A percentile compares a stretch with the other conserved stretches of the same genome.
Evolutionary conservation across 2,329 filamentous ascomycete species (phyloP).

Genomic region (Emmonsiellopsis sp.): DNA sequence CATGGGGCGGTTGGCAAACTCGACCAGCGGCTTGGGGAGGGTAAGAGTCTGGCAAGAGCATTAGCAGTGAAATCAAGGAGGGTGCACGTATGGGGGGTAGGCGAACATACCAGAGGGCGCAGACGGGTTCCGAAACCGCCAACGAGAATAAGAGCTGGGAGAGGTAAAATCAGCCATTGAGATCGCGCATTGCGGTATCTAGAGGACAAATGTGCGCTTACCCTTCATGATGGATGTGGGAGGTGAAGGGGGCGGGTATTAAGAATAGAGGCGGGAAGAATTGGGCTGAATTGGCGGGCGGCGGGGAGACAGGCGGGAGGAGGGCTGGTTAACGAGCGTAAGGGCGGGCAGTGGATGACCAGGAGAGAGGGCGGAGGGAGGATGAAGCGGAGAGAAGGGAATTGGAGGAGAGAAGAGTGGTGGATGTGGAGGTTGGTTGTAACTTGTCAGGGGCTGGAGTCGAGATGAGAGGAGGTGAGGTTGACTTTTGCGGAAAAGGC

Average conservation of each 20-base stretch:
- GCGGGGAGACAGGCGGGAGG: not conserved
- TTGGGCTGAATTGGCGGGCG: not conserved
- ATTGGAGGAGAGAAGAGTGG: too few species aligned
- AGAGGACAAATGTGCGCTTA: conserved; percentile 18
- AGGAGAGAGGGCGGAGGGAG: too few species aligned
- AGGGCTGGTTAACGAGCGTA: not conserved
- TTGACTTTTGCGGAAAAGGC: too few species aligned
- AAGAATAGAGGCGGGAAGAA: not conserved
- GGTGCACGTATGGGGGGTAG: not conserved
- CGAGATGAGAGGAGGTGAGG: too few species aligned
- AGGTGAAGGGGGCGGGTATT: not conserved
- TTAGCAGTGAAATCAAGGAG: not conserved
- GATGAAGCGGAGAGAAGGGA: too few species aligned
- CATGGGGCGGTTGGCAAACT: conserved; percentile 99
- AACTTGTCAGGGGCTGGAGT: too few species aligned
- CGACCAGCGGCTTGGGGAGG: conserved; percentile 91
- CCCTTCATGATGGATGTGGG: conserved; percentile 34
- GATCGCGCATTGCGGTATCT: conserved; percentile 6
- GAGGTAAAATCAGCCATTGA: conserved; percentile 11
- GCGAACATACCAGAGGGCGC: conserved; percentile 71
- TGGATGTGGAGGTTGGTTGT: too few species aligned
- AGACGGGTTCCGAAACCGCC: conserved; percentile 98
- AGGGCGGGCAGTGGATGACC: not conserved
- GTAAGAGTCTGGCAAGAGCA: conserved; percentile 67
- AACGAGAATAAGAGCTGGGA: conserved; percentile 88